Percentiles rank a stretch among this genome's conserved stretches.
Evolutionary conservation across 768 basidiomycete genomes (phyloP).

Genomic region (Mycena belliarum): DNA sequence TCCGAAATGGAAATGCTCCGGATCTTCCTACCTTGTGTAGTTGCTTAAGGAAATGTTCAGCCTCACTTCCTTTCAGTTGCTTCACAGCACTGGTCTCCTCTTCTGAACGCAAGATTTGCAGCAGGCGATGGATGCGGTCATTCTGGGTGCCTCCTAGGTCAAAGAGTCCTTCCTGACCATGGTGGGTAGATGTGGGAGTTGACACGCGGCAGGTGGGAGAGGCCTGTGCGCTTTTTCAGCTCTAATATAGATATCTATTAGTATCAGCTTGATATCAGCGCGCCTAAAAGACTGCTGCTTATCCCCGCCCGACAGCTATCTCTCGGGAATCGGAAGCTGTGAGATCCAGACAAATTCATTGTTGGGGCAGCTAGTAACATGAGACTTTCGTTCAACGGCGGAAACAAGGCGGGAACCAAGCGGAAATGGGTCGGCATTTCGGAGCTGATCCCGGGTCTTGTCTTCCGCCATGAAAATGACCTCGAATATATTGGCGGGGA

Average conservation of each 20-base stretch:
- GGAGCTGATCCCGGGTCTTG: no score
- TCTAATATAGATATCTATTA: no score
- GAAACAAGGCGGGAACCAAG: no score
- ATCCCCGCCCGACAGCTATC: no score
- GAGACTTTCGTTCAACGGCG: no score
- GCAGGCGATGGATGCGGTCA: not conserved
- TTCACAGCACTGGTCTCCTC: not conserved
- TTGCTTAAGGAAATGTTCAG: not conserved
- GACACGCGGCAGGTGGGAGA: not conserved
- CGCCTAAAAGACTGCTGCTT: no score
- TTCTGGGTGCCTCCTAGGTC: not conserved
- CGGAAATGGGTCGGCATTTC: no score
- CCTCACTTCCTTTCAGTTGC: not conserved
- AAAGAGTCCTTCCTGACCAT: not conserved
- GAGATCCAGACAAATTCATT: no score
- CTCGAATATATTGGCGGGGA: constrained; percentile 37
- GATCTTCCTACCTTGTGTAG: not conserved
- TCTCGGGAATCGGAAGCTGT: no score
- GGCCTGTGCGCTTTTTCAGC: not conserved
- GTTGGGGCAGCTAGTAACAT: no score
- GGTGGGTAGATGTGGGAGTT: not conserved
- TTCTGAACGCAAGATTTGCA: not conserved
- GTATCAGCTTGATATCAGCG: no score
- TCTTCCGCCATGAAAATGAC: constrained; percentile 3
- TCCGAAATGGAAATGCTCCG: no score